Conservation (phyloP, 2,329 filamentous ascomycete species). For the Microsporum canis region DNA sequence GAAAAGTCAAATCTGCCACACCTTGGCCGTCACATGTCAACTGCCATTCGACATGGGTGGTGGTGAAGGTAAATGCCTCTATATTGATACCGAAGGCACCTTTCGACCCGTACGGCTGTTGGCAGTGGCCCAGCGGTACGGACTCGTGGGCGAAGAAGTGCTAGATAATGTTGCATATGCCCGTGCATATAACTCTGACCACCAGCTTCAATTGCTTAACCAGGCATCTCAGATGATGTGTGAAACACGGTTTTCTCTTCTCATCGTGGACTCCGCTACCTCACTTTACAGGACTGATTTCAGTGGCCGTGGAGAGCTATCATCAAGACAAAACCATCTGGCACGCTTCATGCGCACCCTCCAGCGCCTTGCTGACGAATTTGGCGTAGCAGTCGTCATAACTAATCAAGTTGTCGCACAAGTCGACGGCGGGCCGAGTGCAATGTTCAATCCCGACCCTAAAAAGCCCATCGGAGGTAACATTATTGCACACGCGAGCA, state of each 20-base stretch:
- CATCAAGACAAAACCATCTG: constrained; percentile 61
- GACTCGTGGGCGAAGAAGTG: constrained; percentile 90
- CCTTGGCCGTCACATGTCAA: constrained; percentile 95
- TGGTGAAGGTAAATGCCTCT: constrained; percentile 94
- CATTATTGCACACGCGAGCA: constrained; percentile 96
- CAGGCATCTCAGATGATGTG: constrained; percentile 99
- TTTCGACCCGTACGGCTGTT: constrained; percentile 86
- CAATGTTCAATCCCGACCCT: constrained; percentile 98
- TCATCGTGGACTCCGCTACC: constrained; percentile 93
- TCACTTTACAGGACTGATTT: constrained; percentile 95
- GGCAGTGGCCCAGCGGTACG: constrained; percentile 86
- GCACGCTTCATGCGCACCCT: constrained; percentile 41
- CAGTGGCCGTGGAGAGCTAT: constrained; percentile 88
- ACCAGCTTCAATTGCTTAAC: constrained; percentile 87
- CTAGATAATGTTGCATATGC: constrained; percentile 98
- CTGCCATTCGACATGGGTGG: constrained; percentile 98
- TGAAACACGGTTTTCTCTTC: constrained; percentile 89
- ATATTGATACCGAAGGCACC: constrained; percentile 96
- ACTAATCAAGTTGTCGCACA: constrained; percentile 98
- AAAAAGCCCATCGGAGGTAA: constrained; percentile 99
- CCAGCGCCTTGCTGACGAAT: constrained; percentile 52
- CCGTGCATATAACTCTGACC: constrained; percentile 94
- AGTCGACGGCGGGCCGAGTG: constrained; percentile 86
- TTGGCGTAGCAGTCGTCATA: constrained; percentile 95
- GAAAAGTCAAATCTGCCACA: constrained; percentile 98